These are phyloP conservation scores for Lactifluus piperatus DNA, from an alignment of 768 basidiomycete species.

Conservation along the genomic window DNA sequence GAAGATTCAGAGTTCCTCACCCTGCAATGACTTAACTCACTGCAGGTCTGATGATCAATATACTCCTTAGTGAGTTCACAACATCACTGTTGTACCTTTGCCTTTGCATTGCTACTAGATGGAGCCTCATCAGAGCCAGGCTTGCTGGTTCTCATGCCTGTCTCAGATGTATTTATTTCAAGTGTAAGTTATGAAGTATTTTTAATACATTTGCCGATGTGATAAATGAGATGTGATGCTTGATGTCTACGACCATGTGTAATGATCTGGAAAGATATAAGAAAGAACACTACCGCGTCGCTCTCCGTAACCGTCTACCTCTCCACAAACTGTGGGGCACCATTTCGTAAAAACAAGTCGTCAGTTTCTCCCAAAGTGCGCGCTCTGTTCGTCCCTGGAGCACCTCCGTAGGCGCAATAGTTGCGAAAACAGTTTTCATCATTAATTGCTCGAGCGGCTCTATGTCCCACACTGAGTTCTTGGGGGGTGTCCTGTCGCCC, in stretches of 20 bases:
- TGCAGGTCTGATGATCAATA: no score
- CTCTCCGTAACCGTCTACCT: constrained; percentile 7
- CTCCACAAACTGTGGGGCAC: constrained; percentile 2
- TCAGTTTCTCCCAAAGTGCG: background rate
- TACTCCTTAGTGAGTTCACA: no score
- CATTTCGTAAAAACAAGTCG: constrained; percentile 3
- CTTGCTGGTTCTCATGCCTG: no score
- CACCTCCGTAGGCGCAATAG: background rate
- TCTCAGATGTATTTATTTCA: no score
- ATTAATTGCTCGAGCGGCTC: constrained; percentile 17
- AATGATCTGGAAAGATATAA: background rate
- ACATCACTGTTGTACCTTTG: no score
- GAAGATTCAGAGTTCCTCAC: no score
- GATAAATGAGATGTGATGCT: background rate
- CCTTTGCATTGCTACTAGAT: no score
- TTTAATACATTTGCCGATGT: no score
- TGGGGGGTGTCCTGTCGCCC: background rate
- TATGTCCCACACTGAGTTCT: constrained; percentile 4
- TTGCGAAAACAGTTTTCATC: constrained; percentile 1
- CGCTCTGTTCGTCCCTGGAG: background rate
- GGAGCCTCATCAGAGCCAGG: no score
- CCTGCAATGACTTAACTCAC: no score
- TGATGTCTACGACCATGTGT: background rate
- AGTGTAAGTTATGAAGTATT: no score
- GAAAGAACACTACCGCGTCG: background rate